Conservation (phyloP, 176 grass and related monocot species). For the Tuctoria greenei region DNA sequence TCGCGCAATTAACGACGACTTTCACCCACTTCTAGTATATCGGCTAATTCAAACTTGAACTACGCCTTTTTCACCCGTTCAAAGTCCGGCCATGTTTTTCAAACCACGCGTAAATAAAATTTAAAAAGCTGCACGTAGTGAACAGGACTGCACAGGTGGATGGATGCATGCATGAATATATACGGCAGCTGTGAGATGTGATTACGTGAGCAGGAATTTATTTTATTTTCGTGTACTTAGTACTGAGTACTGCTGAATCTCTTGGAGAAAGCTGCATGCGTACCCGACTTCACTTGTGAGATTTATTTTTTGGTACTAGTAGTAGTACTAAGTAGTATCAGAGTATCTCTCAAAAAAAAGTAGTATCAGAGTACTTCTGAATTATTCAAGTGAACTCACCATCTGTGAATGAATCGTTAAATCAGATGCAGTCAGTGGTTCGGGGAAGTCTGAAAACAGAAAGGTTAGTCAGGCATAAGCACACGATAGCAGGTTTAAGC, state of each 20-base stretch:
- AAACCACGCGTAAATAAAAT: neutral
- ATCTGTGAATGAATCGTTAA: neutral
- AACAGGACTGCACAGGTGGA: neutral
- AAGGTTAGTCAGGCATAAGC: neutral
- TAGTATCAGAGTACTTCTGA: neutral
- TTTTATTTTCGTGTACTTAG: neutral
- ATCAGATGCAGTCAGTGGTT: neutral
- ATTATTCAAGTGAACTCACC: neutral
- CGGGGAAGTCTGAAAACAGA: neutral
- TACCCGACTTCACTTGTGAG: neutral
- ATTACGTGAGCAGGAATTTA: neutral
- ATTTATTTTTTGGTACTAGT: neutral
- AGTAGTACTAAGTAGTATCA: neutral
- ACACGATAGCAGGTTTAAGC: neutral
- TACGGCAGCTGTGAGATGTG: neutral
- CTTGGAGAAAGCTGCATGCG: neutral
- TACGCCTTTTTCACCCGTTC: neutral
- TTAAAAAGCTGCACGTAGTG: neutral
- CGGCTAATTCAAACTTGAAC: slow-evolving; percentile 14
- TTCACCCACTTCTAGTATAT: neutral
- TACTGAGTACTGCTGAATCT: neutral
- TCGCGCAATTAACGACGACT: neutral
- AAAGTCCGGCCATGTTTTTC: slow-evolving; percentile 8
- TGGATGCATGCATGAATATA: too few species aligned
- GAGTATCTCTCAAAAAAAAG: too few species aligned